These are phyloP conservation scores for Neophaeococcomyces aloes DNA, from an alignment of 2,329 filamentous ascomycete genomes.

Conservation along the genomic window DNA sequence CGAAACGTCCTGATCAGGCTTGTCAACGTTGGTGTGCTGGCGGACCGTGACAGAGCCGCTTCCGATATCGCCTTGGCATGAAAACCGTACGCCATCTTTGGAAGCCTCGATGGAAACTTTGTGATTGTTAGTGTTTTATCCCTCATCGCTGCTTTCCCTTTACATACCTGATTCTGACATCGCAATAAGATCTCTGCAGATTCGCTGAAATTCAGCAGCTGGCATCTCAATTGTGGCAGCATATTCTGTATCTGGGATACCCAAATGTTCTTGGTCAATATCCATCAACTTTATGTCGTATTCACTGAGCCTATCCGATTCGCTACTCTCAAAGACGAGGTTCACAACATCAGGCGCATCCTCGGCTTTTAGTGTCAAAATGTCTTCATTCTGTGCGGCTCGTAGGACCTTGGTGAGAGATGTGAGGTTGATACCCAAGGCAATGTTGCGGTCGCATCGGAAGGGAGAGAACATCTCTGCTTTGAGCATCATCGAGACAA, in stretches of 20 bases:
- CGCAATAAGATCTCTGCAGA: conserved; percentile 81
- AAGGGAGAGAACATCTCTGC: conserved; percentile 88
- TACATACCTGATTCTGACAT: conserved; percentile 87
- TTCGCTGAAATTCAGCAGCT: conserved; percentile 79
- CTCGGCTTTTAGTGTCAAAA: conserved; percentile 93
- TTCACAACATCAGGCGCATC: conserved; percentile 94
- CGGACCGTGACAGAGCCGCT: conserved; percentile 88
- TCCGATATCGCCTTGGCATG: conserved; percentile 86
- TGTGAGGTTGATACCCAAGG: conserved; percentile 90
- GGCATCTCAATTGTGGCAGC: conserved; percentile 86
- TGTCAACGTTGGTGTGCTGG: conserved; percentile 78
- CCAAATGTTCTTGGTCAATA: conserved; percentile 98
- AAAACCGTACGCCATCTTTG: conserved; percentile 96
- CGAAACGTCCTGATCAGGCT: conserved; percentile 72
- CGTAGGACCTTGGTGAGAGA: conserved; percentile 96
- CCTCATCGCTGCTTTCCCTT: not conserved
- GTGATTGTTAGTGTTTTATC: conserved; percentile 21
- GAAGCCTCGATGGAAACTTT: conserved; percentile 90
- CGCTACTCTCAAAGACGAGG: conserved; percentile 83
- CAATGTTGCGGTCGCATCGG: conserved; percentile 98
- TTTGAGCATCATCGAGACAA: conserved; percentile 98
- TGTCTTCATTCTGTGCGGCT: conserved; percentile 85
- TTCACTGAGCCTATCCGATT: conserved; percentile 86
- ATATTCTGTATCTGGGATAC: conserved; percentile 98
- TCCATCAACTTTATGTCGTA: conserved; percentile 99